Conservation (phyloP, 2,329 filamentous ascomycete species). For the Fusarium decemcellulare region DNA sequence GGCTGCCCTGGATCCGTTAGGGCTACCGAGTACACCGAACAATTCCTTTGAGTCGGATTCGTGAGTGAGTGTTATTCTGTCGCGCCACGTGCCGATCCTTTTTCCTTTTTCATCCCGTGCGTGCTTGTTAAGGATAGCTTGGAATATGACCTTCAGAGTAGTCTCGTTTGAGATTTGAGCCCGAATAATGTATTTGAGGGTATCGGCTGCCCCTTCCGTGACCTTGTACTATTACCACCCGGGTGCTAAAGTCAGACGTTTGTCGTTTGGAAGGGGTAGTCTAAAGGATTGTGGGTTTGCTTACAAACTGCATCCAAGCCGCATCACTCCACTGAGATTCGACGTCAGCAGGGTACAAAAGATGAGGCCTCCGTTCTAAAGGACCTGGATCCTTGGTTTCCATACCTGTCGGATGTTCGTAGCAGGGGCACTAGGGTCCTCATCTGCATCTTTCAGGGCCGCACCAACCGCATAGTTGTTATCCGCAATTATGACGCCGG, state of each 20-base stretch:
- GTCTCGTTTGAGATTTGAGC: constrained; percentile 4
- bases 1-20: constrained; percentile 12
- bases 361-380: not conserved
- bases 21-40: constrained; percentile 15
- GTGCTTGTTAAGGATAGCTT: constrained; percentile 8
- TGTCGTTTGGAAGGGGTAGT: not conserved
- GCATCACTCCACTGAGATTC: constrained; percentile 16
- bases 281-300: not conserved
- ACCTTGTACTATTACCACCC: not conserved
- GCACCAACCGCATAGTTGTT: not conserved
- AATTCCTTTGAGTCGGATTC: constrained; percentile 7
- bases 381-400: not conserved
- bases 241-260: not conserved
- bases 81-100: constrained; percentile 12
- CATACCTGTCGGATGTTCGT: constrained; percentile 10
- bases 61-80: constrained; percentile 7
- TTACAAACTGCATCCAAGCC: constrained; percentile 23
- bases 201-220: not conserved
- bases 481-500: constrained; percentile 18
- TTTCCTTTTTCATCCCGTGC: not conserved
- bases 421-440: too few relatives aligned
- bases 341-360: not conserved
- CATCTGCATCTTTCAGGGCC: not conserved
- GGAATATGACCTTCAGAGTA: constrained; percentile 8
- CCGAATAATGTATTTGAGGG: constrained; percentile 17